Evolutionary conservation across 176 grass and related monocot genomes (phyloP), one percentile per base, ranked within the genome.

Genomic region (Musa itinerans): DNA sequence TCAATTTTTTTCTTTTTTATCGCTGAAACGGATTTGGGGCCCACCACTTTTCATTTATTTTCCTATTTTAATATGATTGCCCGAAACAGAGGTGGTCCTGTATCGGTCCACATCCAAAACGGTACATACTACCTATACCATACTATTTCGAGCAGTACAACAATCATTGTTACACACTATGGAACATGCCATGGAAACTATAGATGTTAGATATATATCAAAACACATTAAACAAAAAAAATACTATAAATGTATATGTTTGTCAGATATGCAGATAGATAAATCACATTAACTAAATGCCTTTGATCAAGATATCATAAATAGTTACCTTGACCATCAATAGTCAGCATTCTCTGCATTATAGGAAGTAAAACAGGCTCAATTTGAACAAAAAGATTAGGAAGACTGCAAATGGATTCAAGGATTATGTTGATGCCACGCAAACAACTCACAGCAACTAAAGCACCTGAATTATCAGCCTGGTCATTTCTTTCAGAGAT

Each of bases 371-470:
- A 81, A 7, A 86, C 89, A 54, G 86, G 84, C 58, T 96, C 92
- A 29, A 96, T 85, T 87, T 87, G 86, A 21, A 78, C 71, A 81
- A 96, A 96, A 56, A 96, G 86, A 57, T 92, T 86, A 53, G 92
- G 89, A 25, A 96, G 92, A 62, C 92, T 92, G 86, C 89, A 89
- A 59, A 96, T 53, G 10, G 92, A 96, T 77, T 96, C 92, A 14
- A 96, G 92, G 13, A 96, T 96, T 82, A 89, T 91, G 86, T 89
- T 89, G 80, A 96, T 92, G 13, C 86, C 92, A 74, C 92, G 84
- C 71, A 96, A 87, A 68, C 92, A 96, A 56, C 92, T 89, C 73
- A 91, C 89, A 70, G 92, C 89, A 63, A 89, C 92, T 75, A 96
- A 80, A 81, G 92, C 92, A 86, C 89, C 92, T 65, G 89, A 87